A percentile compares a stretch with the other conserved stretches of the same genome.
Evolutionary conservation across 2,329 filamentous ascomycete genomes (phyloP).

Genomic region (Chaetomium sp.): DNA sequence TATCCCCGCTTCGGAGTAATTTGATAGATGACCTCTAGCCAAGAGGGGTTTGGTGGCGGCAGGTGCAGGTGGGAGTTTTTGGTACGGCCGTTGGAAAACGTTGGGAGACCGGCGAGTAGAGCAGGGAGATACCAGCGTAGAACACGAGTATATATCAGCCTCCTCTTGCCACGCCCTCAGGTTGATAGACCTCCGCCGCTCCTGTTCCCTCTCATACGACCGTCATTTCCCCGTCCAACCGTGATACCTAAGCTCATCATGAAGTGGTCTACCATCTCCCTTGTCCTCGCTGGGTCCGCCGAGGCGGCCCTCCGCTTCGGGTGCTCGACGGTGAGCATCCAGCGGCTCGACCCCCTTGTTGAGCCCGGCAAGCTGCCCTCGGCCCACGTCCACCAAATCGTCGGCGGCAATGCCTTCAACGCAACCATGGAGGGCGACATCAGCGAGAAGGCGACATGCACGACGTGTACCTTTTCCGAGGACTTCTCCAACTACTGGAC

Average conservation of each 20-base stretch:
- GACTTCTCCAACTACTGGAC: slow-evolving; percentile 29
- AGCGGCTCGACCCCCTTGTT: slow-evolving; percentile 26
- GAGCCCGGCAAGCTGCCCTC: slow-evolving; percentile 22
- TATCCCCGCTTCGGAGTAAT: slow-evolving; percentile 8
- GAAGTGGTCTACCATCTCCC: slow-evolving; percentile 10
- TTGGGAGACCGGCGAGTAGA: background rate
- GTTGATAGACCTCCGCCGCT: background rate
- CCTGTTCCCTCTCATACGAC: background rate
- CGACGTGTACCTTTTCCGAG: slow-evolving; percentile 25
- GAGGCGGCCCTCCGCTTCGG: slow-evolving; percentile 26
- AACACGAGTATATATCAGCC: background rate
- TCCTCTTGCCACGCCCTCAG: background rate
- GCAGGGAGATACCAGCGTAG: background rate
- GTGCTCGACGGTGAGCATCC: slow-evolving; percentile 26
- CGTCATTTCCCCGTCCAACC: background rate
- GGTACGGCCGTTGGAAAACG: background rate
- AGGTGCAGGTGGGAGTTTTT: background rate
- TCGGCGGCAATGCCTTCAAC: slow-evolving; percentile 26
- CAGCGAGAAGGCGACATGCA: slow-evolving; percentile 19
- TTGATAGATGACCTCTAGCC: background rate
- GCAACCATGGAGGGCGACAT: slow-evolving; percentile 23
- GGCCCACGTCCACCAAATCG: slow-evolving; percentile 25
- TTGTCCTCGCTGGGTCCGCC: slow-evolving; percentile 15
- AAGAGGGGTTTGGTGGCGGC: background rate
- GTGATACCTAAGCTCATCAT: background rate